Base-by-base conservation (phyloP, 352 stramenopile species). In the Pythium rhizo-oryzae region DNA sequence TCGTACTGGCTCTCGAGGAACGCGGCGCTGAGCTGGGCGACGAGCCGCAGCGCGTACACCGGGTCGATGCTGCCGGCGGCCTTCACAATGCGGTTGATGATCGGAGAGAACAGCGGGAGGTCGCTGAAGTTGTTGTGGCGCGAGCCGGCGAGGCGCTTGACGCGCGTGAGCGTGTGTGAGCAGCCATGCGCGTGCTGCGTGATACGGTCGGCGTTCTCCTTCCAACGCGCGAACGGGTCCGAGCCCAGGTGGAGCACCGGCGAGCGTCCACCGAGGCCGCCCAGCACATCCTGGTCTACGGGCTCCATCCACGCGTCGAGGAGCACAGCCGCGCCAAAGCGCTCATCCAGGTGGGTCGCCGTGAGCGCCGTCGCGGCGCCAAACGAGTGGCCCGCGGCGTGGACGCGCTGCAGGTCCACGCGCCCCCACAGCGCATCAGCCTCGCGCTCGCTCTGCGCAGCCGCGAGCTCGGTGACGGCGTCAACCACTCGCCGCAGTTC, bases 91-190 rank as follows among this genome's bases (percentile, higher is more conserved):
- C 79, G 70, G 59, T 84, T 88, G 52, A 90, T 46, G 11, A 73
- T 56, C 23, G 81, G 84, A 37, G 84, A 89, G 61, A 92, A 92
- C 28, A 90, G 53, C 3, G 81, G 73, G 28, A 92, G 67, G 41
- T 92, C 84, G 30, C 78, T 89, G 37, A 92, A 92, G 62, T 92
- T 89, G 75, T 89, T 90, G 82, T 92, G 84, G 12, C 77, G 69
- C 18, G 79, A 75, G 46, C 69, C 74, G 0, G 69, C 69, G 57
- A 90, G 57, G 43, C 79, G 79, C 30, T 77, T 78, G 35, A 89
- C 69, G 35, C 65, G 68, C 13, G 76, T 78, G 2, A 77, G 21
- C 1, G 43, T 51, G 41, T 90, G 75, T 15, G 72, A 79, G 57
- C 70, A 83, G 24, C 77, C 79, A 25, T 58, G 44, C 1, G 61